Evolutionary conservation across 306 rosid genomes (phyloP).

Genomic region (Cajanus cajan): DNA sequence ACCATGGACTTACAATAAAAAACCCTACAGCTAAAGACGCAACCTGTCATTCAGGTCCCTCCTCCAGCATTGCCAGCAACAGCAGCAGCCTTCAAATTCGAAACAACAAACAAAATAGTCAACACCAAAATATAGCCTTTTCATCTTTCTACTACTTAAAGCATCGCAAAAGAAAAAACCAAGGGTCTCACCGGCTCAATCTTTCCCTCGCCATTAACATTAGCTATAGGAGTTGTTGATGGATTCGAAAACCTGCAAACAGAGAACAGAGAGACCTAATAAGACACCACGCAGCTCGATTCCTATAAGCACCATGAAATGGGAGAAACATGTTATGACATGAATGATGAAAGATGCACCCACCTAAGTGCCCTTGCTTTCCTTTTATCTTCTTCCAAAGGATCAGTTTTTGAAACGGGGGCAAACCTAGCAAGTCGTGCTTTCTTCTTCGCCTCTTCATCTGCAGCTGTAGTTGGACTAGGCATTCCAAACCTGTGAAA

Average conservation of each 20-base stretch:
- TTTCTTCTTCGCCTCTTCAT: conserved; percentile 72
- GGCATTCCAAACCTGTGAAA: conserved; percentile 71
- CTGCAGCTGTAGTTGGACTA: conserved; percentile 49
- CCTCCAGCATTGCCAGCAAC: conserved; percentile 68
- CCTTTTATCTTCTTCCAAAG: conserved; percentile 76
- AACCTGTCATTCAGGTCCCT: conserved; percentile 49
- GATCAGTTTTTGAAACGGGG: conserved; percentile 54
- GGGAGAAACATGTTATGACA: not conserved
- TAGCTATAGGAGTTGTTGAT: conserved; percentile 38
- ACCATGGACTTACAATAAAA: conserved; percentile 31
- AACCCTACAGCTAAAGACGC: conserved; percentile 47
- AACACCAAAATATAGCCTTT: not conserved
- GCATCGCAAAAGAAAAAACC: not conserved
- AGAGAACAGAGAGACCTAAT: conserved; percentile 13
- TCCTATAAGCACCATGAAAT: not conserved
- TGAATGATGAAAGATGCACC: conserved; percentile 25
- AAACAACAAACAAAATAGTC: conserved; percentile 35
- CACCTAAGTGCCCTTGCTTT: conserved; percentile 87
- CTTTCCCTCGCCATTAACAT: conserved; percentile 56
- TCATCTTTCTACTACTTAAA: not conserved
- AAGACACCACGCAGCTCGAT: not conserved
- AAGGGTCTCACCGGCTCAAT: conserved; percentile 59
- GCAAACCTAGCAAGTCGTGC: conserved; percentile 82
- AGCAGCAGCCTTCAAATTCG: conserved; percentile 52
- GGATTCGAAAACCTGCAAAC: conserved; percentile 63